Evolutionary conservation across 345 rosid genomes (phyloP), one percentile per base, ranked within the genome.

Genomic region (Euphorbia pulcherrima): DNA sequence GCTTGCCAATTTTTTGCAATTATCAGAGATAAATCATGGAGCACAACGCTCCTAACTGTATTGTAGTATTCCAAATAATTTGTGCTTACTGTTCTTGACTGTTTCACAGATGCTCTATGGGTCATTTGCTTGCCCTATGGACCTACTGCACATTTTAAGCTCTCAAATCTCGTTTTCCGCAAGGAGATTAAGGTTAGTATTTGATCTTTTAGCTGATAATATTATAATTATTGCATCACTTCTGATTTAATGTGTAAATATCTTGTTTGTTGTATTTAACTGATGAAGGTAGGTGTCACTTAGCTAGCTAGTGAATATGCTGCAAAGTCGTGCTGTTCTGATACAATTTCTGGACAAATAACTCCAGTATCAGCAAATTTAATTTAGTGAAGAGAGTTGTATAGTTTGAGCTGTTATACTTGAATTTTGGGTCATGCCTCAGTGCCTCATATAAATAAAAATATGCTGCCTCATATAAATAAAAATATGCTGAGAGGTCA

Each of bases 61-160:
- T 4, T 3, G 55, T 14, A 14, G 54, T 44, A 28, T 13, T 50
- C 33, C 40, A 8, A 3, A 54, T 48, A 53, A 52, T 21, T 8
- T 18, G 47, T 12, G 37, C 23, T 50, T 8, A 30, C 56, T 26
- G 5, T 17, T 40, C 37, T 10, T 37, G 59, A 13, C 46, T 39
- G 18, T 60, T 27, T n/a, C 64, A 52, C 66, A 94, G 99, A 95
- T 83, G 97, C 92, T 46, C 89, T 90, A 18, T 75, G 90, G 65
- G 62, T 95, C 57, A 86, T 90, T 37, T 87, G 93, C 57, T 83
- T 95, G 83, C 99, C 97, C 5, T 72, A 69, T 67, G 99, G 99
- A 64, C 99, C 99, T 47, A 92, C 99, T 33, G 99, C 99, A 28
- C 96, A 92, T 75, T 95, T 95, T 79, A 95, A 87, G 74, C 82